phyloP scores from a whole-genome alignment of 225 moss, liverwort and hornwort genomes.

The Pseudoscleropodium purum region DNA sequence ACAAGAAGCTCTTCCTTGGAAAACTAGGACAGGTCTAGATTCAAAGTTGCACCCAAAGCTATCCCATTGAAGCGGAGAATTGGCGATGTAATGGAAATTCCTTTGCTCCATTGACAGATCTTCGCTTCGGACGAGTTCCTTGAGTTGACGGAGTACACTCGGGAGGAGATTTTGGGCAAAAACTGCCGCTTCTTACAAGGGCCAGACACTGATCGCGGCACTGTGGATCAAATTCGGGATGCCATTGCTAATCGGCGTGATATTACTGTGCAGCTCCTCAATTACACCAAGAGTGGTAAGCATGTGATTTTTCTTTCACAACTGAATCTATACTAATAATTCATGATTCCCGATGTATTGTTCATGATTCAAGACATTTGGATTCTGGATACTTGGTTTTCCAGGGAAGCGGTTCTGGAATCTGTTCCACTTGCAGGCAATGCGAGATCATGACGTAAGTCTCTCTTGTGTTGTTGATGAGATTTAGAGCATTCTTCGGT shows the following conservation, averaged over 20 bases:
- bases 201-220: constrained; percentile 61
- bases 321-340: background rate
- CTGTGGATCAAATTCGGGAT: constrained; percentile 67
- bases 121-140: constrained; percentile 94
- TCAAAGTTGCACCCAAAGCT: background rate
- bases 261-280: constrained; percentile 86
- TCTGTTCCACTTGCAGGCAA: constrained; percentile 88
- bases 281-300: constrained; percentile 88
- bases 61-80: background rate
- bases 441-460: constrained; percentile 76
- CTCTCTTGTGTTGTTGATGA: background rate
- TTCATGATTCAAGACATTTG: background rate
- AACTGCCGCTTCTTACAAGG: constrained; percentile 96
- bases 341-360: background rate
- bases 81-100: background rate
- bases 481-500: background rate
- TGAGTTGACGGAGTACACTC: constrained; percentile 82
- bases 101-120: constrained; percentile 20
- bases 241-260: constrained; percentile 67
- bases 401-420: constrained; percentile 96
- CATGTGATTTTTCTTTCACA: background rate
- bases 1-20: background rate
- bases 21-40: background rate
- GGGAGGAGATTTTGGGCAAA: constrained; percentile 84
- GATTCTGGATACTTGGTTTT: background rate